Evolutionary conservation across 2,329 filamentous ascomycete genomes (phyloP), one percentile per base, ranked within the genome.

Genomic region (Trichoderma sp.): DNA sequence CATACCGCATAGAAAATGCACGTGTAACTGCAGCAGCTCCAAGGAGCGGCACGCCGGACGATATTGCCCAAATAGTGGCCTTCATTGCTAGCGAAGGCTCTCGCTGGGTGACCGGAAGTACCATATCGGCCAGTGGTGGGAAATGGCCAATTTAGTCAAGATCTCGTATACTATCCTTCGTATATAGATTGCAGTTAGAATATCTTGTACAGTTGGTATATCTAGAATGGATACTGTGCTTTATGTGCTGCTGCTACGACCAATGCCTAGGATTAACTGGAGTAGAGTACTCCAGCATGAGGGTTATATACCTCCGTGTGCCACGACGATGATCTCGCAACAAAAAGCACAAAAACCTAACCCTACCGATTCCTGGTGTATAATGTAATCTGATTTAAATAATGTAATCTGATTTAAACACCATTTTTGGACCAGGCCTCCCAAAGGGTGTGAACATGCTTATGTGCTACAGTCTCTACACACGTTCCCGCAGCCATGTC

Each of bases 11-110:
- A 50, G 74, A 74, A 0, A 64, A 77, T 25, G 75, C 77, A 10
- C 72, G 77, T 6, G 74, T 71, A 2, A 77, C 76, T 0, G 77
- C 77, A 0, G 77, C 74, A 9, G 77, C 72, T 0, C 71, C 75
- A 0, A 61, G 77, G 2, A 68, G 77, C n/a, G 76, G 68, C 1
- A 73, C 76, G 34, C 72, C 75, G 2, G 71, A 74, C 45, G 77
- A 78, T 58, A 73, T 78, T 59, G 76, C 75, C 5, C 74, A 74
- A 19, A 48, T 78, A 12, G 76, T 77, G 10, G 72, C 73, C 1
- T 78, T 78, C 56, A 71, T 78, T 0, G 76, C 75, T 52, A 70
- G 67, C 0, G 72, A 77, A 15, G 72, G 76, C 35, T 72, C 75
- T 3, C 50, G 69, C 3, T 78, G 76, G 77, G 70, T 71, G 2